A percentile compares a stretch with the other conserved stretches of the same genome.
phyloP scores from a whole-genome alignment of 2,329 filamentous ascomycete genomes.

The Xylaria arbuscula region DNA sequence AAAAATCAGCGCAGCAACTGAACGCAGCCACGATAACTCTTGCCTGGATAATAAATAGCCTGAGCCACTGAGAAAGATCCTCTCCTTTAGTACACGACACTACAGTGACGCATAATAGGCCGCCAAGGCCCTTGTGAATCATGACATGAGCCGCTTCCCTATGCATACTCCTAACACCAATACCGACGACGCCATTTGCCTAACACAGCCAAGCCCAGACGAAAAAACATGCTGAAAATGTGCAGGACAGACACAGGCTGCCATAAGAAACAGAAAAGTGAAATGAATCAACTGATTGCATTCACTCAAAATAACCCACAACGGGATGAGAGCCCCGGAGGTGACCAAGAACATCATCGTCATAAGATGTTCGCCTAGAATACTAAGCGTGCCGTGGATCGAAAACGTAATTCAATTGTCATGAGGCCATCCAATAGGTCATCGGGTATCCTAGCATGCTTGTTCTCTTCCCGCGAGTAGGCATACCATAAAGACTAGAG shows the following conservation, averaged over 20 bases:
- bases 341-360: conserved; percentile 32
- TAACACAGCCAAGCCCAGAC: conserved; percentile 31
- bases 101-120: conserved; percentile 19
- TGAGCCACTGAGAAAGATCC: conserved; percentile 18
- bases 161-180: conserved; percentile 38
- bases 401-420: conserved; percentile 45
- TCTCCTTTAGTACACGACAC: conserved; percentile 23
- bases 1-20: conserved; percentile 33
- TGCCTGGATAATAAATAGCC: conserved; percentile 18
- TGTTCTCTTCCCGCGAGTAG: conserved; percentile 42
- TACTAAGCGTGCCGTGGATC: conserved; percentile 40
- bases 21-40: conserved; percentile 15
- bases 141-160: conserved; percentile 34
- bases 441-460: conserved; percentile 46
- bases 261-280: conserved; percentile 30
- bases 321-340: conserved; percentile 23
- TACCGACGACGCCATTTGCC: conserved; percentile 38
- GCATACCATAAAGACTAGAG: conserved; percentile 41
- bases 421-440: conserved; percentile 48
- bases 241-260: conserved; percentile 30
- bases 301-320: conserved; percentile 11
- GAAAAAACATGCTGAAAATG: conserved; percentile 31
- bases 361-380: conserved; percentile 33
- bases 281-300: conserved; percentile 4
- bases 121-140: conserved; percentile 28